Conservation (phyloP, 1,284 basidiomycete species). For the Ustilago xerochloae region DNA sequence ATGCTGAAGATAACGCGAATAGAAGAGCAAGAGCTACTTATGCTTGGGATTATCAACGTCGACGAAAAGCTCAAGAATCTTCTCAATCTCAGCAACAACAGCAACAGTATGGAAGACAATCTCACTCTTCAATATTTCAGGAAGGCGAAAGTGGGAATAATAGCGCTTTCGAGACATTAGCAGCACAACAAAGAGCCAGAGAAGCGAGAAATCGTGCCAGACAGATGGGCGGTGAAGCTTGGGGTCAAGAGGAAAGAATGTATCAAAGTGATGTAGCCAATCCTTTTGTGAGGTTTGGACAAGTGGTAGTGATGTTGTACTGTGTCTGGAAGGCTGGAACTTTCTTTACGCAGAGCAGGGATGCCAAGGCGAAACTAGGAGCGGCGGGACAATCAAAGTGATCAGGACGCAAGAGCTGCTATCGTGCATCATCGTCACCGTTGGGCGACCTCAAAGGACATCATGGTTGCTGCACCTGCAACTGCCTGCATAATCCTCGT, state of each 20-base stretch:
- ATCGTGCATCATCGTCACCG: too few relatives aligned
- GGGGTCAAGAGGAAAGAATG: conserved; percentile 20
- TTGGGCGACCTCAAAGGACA: too few relatives aligned
- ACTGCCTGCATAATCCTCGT: too few relatives aligned
- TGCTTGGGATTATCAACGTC: conserved; percentile 64
- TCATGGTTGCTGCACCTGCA: too few relatives aligned
- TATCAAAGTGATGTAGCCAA: conserved; percentile 46
- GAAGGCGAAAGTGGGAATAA: neutral
- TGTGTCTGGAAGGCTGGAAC: conserved; percentile 50
- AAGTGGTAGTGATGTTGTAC: conserved; percentile 53
- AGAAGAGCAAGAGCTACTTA: conserved; percentile 60
- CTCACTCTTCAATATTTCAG: conserved; percentile 17
- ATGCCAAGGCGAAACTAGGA: neutral
- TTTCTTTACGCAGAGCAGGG: conserved; percentile 8
- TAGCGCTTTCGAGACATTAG: conserved; percentile 40
- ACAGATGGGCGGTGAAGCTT: conserved; percentile 8
- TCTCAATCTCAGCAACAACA: neutral
- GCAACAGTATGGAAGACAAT: conserved; percentile 7
- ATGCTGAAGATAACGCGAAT: conserved; percentile 43
- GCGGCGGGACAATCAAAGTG: neutral
- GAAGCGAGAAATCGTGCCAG: conserved; percentile 35
- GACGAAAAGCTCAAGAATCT: conserved; percentile 17
- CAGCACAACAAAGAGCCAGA: conserved; percentile 27
- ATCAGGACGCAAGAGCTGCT: too few relatives aligned
- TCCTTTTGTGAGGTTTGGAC: conserved; percentile 52